A percentile compares a stretch with the other conserved stretches of the same genome.
Evolutionary conservation across 2,329 filamentous ascomycete genomes (phyloP).

Genomic region (Zelopaecilomyces penicillatus): DNA sequence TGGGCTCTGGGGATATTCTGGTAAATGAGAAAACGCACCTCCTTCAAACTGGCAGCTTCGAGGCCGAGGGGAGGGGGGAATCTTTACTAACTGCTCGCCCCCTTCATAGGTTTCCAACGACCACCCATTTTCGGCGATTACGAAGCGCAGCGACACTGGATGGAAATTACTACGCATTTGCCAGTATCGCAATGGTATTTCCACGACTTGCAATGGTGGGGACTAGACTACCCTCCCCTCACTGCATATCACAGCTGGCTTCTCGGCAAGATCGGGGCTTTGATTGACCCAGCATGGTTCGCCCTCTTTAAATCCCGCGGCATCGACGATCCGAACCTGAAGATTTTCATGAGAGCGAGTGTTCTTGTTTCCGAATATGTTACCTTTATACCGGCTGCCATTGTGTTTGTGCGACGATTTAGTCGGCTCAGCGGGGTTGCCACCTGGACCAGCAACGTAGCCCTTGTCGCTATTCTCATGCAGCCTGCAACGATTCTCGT

Average conservation of each 20-base stretch:
- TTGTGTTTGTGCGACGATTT: constrained; percentile 78
- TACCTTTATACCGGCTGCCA: constrained; percentile 73
- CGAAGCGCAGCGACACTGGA: constrained; percentile 97
- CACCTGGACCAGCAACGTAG: constrained; percentile 74
- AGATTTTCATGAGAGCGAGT: constrained; percentile 92
- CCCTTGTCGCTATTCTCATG: constrained; percentile 82
- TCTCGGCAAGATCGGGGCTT: constrained; percentile 73
- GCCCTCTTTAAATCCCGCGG: constrained; percentile 75
- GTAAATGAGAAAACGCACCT: constrained; percentile 34
- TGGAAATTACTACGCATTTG: constrained; percentile 87
- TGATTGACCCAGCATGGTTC: constrained; percentile 82
- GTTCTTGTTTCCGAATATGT: constrained; percentile 88
- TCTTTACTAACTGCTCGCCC: neutral
- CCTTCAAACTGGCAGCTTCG: neutral
- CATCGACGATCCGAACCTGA: constrained; percentile 67
- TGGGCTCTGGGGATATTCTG: constrained; percentile 91
- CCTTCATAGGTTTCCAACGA: constrained; percentile 55
- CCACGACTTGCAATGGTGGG: constrained; percentile 95
- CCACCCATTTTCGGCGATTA: constrained; percentile 96
- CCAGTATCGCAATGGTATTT: constrained; percentile 97
- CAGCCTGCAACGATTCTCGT: constrained; percentile 86
- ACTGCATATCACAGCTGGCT: constrained; percentile 98
- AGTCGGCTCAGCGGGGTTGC: constrained; percentile 68
- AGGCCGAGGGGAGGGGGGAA: too few species aligned
- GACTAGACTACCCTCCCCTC: constrained; percentile 91